A percentile compares a stretch with the other conserved stretches of the same genome.
These are phyloP conservation scores for Kwoniella newhampshirensis DNA, from an alignment of 768 basidiomycete species.

Conservation along the genomic window DNA sequence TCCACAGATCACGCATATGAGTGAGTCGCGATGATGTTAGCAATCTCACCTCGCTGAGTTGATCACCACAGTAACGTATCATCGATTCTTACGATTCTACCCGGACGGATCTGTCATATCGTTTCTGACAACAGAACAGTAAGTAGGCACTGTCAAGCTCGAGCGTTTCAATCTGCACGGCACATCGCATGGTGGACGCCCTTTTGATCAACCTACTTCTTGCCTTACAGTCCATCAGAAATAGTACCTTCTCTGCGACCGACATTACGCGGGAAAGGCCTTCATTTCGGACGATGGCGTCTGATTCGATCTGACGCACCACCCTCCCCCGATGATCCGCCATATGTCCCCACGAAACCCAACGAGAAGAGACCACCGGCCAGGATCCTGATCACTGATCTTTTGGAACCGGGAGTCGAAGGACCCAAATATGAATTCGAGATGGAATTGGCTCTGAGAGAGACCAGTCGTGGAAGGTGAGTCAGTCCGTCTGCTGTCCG, in stretches of 20 bases:
- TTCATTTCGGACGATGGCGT: slow-evolving; percentile 47
- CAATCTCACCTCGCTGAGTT: neutral
- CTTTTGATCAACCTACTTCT: too few species aligned
- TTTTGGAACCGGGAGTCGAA: slow-evolving; percentile 45
- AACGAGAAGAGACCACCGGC: slow-evolving; percentile 9
- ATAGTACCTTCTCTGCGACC: slow-evolving; percentile 76
- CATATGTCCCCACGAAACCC: too few species aligned
- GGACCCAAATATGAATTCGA: slow-evolving; percentile 52
- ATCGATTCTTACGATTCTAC: slow-evolving; percentile 90
- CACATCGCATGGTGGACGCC: too few species aligned
- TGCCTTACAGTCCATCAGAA: slow-evolving; percentile 51
- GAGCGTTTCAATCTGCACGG: too few species aligned
- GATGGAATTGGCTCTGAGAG: slow-evolving; percentile 50
- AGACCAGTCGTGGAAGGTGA: slow-evolving; percentile 79
- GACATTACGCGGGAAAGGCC: slow-evolving; percentile 63
- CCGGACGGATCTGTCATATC: slow-evolving; percentile 83
- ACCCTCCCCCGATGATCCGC: neutral
- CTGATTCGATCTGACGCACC: slow-evolving; percentile 35
- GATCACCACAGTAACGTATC: slow-evolving; percentile 66
- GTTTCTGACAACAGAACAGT: slow-evolving; percentile 71
- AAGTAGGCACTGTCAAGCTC: slow-evolving; percentile 17
- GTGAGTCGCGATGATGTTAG: slow-evolving; percentile 27
- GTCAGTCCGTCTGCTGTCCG: slow-evolving; percentile 52
- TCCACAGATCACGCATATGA: slow-evolving; percentile 70
- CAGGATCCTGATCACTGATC: slow-evolving; percentile 37